These are phyloP conservation scores for Fraxinus latifolia DNA, from an alignment of 305 asterid genomes.

Conservation along the genomic window DNA sequence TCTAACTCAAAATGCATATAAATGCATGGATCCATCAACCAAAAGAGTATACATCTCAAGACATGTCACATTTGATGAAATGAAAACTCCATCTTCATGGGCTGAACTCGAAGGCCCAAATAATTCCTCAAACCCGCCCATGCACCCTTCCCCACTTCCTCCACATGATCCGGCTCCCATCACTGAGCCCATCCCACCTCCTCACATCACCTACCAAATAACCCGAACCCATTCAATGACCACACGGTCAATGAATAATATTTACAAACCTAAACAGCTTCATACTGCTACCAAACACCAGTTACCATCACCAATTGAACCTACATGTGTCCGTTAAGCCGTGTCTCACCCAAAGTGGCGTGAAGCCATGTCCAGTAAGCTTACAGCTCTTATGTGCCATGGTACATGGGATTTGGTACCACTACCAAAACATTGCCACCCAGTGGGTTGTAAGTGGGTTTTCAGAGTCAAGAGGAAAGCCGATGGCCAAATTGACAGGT, in stretches of 20 bases:
- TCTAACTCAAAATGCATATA: too few relatives aligned
- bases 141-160: too few relatives aligned
- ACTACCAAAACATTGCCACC: background rate
- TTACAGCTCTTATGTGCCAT: background rate
- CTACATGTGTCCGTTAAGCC: background rate
- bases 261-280: background rate
- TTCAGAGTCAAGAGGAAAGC: background rate
- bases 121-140: too few relatives aligned
- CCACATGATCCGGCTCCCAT: too few relatives aligned
- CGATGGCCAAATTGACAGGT: background rate
- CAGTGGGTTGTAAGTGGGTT: background rate
- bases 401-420: background rate
- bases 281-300: background rate
- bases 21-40: too few relatives aligned
- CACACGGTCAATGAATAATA: background rate
- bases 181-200: too few relatives aligned
- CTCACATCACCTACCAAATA: too few relatives aligned
- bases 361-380: too few relatives aligned
- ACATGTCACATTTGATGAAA: too few relatives aligned
- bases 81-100: too few relatives aligned
- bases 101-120: too few relatives aligned
- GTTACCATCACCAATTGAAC: background rate
- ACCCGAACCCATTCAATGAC: background rate
- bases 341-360: background rate
- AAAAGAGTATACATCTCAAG: too few relatives aligned